phyloP scores from a whole-genome alignment of 805 yeast species.

The Pichia exigua region DNA sequence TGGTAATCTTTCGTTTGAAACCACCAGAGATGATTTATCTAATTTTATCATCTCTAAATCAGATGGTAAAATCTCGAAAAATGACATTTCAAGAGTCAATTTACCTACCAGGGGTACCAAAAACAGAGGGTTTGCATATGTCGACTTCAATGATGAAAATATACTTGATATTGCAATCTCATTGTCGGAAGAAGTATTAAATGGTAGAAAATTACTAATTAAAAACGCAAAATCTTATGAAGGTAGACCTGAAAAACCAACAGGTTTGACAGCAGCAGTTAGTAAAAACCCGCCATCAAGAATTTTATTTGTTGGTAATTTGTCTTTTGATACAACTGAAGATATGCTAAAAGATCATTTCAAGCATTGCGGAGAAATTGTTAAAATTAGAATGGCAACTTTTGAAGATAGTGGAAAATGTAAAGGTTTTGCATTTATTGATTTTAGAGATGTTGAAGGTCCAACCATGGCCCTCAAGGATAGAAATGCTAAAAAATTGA shows the following conservation, averaged over 20 bases:
- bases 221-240: conserved; percentile 75
- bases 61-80: conserved; percentile 35
- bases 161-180: conserved; percentile 57
- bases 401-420: conserved; percentile 94
- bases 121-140: conserved; percentile 82
- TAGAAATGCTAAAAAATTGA: conserved; percentile 53
- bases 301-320: conserved; percentile 85
- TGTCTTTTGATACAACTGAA: conserved; percentile 85
- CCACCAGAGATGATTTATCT: conserved; percentile 64
- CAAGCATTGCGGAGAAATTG: conserved; percentile 85
- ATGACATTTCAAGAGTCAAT: conserved; percentile 66
- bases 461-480: conserved; percentile 79
- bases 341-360: conserved; percentile 73
- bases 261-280: conserved; percentile 15
- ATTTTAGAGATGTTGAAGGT: conserved; percentile 71
- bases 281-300: conserved; percentile 83
- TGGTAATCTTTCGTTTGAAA: conserved; percentile 84
- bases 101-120: conserved; percentile 68
- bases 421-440: conserved; percentile 92
- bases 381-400: conserved; percentile 90
- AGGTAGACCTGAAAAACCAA: conserved; percentile 63
- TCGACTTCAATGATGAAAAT: conserved; percentile 60
- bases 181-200: conserved; percentile 63
- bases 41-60: conserved; percentile 61
- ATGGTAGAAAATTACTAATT: conserved; percentile 80